Evolutionary conservation across 257 asterid genomes (phyloP).

Genomic region (Plantago major): DNA sequence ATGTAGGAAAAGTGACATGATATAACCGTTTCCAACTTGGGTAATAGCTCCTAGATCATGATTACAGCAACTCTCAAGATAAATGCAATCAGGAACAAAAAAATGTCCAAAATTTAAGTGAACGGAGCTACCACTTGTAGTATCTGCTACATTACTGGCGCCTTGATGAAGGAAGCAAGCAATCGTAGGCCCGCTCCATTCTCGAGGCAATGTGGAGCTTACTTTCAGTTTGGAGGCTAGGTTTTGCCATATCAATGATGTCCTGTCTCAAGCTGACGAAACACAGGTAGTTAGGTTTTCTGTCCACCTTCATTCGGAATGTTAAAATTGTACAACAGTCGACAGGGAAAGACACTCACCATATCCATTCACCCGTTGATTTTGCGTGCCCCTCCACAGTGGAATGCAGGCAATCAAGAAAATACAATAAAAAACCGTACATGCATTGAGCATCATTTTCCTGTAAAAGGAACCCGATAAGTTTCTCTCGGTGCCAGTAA

Average conservation of each 20-base stretch:
- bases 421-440: slow-evolving; percentile 71
- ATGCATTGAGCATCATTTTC: slow-evolving; percentile 80
- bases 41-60: neutral
- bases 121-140: neutral
- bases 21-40: no score
- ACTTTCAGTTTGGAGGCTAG: slow-evolving; percentile 42
- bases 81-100: neutral
- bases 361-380: slow-evolving; percentile 89
- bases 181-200: slow-evolving; percentile 77
- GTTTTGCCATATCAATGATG: slow-evolving; percentile 78
- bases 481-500: neutral
- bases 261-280: slow-evolving; percentile 74
- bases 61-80: neutral
- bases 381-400: slow-evolving; percentile 82
- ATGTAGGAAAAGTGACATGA: no score
- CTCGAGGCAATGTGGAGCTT: slow-evolving; percentile 63
- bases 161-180: slow-evolving; percentile 73
- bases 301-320: neutral
- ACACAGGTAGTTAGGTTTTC: neutral
- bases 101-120: neutral
- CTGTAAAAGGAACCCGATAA: slow-evolving; percentile 29
- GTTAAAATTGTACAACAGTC: neutral
- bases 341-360: slow-evolving; percentile 39
- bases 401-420: slow-evolving; percentile 72
- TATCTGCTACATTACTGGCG: slow-evolving; percentile 28